Base-by-base conservation (phyloP, 257 asterid genomes). In the Petunia secreta region DNA sequence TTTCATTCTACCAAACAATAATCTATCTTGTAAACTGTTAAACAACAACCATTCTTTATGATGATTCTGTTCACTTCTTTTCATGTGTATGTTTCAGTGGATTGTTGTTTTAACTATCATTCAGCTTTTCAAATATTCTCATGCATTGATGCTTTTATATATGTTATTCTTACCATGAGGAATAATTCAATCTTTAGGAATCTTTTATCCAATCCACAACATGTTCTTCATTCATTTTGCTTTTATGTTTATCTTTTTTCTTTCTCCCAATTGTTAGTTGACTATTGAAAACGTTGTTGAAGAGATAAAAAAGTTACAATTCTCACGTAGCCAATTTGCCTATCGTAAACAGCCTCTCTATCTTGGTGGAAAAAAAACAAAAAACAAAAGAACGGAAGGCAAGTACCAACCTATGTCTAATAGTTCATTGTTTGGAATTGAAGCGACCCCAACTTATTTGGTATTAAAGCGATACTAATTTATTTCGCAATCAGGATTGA, bases 11-110 rank as follows among this genome's bases (percentile, higher is more conserved):
- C 80, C 65, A 80, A 66, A 54, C 50, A 39, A 55, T 58, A 65
- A 50, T 65, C 60, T 69, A 77, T 77, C 39, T 78, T 77, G 75
- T 67, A 43, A 78, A 55, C 8, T 53, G 63, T 54, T 64, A 34
- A 68, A 78, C 60, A 14, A 43, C 77, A 52, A 63, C 85, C 84
- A 79, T 11, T 76, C 83, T 77, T 81, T 60, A 57, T 64, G 85
- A 71, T 71, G 79, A 80, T 80, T 84, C 81, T 79, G 62, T 82
- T 71, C 82, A 81, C 82, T 43, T n/a, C 82, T 83, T 86, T 86
- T 74, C 77, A 82, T 80, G 82, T 80, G 41, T 54, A 40, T 82
- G 63, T 67, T 77, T 40, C 36, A 69, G 37, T 73, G 77, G 82
- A 43, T 37, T 77, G 60, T 58, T 41, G 63, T 73, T 67, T 82